These are phyloP conservation scores for Leishmania guyanensis DNA, from an alignment of 208 protist species.

Conservation along the genomic window DNA sequence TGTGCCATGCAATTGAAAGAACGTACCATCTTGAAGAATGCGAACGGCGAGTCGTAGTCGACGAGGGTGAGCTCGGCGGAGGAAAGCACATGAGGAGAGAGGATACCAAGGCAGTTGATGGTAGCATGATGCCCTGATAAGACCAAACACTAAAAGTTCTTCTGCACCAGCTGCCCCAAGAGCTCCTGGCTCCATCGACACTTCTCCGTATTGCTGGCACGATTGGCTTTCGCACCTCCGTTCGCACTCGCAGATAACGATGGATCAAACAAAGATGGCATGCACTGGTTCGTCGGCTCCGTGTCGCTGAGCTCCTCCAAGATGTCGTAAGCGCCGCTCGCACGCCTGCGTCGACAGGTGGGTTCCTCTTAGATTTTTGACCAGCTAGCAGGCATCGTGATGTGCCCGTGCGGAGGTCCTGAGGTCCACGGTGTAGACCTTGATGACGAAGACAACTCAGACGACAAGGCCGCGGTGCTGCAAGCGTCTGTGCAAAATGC, in stretches of 20 bases:
- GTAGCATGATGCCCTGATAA: slow-evolving; percentile 71
- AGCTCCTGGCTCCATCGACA: slow-evolving; percentile 37
- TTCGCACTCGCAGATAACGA: neutral
- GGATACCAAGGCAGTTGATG: slow-evolving; percentile 64
- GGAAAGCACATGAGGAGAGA: slow-evolving; percentile 32
- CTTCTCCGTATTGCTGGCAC: slow-evolving; percentile 7
- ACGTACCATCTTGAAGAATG: slow-evolving; percentile 67
- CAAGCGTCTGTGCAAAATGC: neutral
- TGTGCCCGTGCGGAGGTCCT: slow-evolving; percentile 11
- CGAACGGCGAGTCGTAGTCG: slow-evolving; percentile 62
- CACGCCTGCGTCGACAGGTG: slow-evolving; percentile 1
- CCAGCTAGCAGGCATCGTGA: slow-evolving; percentile 9
- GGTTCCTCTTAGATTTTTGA: neutral
- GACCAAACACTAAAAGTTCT: slow-evolving; percentile 56
- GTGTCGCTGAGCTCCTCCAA: slow-evolving; percentile 12
- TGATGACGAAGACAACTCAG: neutral
- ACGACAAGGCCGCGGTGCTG: neutral
- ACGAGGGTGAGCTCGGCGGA: slow-evolving; percentile 35
- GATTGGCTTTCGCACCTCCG: neutral
- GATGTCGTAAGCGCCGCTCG: neutral
- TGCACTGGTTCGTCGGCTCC: neutral
- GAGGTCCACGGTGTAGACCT: slow-evolving; percentile 12
- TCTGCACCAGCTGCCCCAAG: slow-evolving; percentile 50
- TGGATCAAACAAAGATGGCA: slow-evolving; percentile 2
- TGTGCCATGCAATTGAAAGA: slow-evolving; percentile 75